A percentile compares a stretch with the other conserved stretches of the same genome.
Evolutionary conservation across 208 protist genomes (phyloP).

Genomic region (Leishmania martiniquensis): DNA sequence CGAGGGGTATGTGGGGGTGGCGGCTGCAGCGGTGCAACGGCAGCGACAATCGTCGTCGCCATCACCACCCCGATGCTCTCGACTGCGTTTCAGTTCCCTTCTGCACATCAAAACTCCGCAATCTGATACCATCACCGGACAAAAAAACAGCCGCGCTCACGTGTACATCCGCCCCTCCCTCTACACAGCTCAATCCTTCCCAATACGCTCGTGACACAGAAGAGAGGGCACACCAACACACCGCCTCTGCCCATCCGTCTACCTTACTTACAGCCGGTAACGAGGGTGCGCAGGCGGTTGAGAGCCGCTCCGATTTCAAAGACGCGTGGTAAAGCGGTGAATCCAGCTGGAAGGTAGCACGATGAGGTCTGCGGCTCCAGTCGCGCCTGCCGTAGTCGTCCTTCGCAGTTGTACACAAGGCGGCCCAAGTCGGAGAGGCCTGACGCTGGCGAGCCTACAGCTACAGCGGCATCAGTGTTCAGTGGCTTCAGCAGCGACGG

Average conservation of each 20-base stretch:
- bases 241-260: not conserved
- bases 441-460: not conserved
- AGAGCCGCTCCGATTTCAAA: constrained; percentile 92
- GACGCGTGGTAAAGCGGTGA: constrained; percentile 69
- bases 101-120: not conserved
- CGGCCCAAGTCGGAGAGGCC: constrained; percentile 17
- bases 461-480: not conserved
- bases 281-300: constrained; percentile 82
- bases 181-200: not conserved
- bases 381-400: constrained; percentile 28
- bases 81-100: not conserved
- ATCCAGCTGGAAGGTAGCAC: constrained; percentile 66
- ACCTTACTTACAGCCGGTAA: constrained; percentile 31
- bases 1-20: not conserved
- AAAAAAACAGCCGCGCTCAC: not conserved
- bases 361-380: constrained; percentile 76
- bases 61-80: not conserved
- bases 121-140: not conserved
- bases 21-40: not conserved
- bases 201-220: not conserved
- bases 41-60: not conserved
- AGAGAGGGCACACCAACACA: not conserved
- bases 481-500: constrained; percentile 9
- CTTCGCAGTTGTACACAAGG: constrained; percentile 44
- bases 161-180: not conserved